phyloP scores from a whole-genome alignment of 352 stramenopile species.

The Globisporangium abappressorium region DNA sequence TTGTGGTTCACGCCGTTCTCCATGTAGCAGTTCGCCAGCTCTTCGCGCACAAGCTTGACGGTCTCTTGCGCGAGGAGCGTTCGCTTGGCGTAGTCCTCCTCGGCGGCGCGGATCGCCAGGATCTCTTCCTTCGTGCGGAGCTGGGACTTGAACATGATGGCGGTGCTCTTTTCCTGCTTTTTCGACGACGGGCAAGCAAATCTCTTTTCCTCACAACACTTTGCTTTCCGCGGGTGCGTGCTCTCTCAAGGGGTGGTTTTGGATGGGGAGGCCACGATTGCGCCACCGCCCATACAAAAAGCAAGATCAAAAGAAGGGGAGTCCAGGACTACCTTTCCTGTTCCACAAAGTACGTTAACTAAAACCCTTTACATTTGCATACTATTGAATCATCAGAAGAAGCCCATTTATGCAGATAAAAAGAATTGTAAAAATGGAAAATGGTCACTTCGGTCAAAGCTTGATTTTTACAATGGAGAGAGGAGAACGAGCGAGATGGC shows the following conservation, averaged over 20 bases:
- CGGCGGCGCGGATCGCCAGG: slow-evolving; percentile 67
- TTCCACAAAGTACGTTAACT: slow-evolving; percentile 11
- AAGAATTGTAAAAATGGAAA: slow-evolving; percentile 1
- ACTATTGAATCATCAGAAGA: background rate
- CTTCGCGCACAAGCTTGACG: slow-evolving; percentile 82
- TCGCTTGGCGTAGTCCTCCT: slow-evolving; percentile 77
- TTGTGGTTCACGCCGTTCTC: slow-evolving; percentile 89
- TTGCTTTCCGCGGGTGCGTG: slow-evolving; percentile 14
- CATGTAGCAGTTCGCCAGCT: slow-evolving; percentile 86
- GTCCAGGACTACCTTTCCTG: background rate
- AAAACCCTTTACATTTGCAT: background rate
- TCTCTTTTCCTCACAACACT: slow-evolving; percentile 12
- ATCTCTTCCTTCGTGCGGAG: slow-evolving; percentile 84
- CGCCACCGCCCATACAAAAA: slow-evolving; percentile 17
- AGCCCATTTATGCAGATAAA: background rate
- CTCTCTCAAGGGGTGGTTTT: slow-evolving; percentile 16
- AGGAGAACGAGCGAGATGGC: background rate
- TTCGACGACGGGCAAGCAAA: slow-evolving; percentile 11
- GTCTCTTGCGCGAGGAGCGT: slow-evolving; percentile 71
- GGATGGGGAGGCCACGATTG: slow-evolving; percentile 19
- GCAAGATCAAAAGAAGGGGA: slow-evolving; percentile 9
- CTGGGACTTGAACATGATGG: slow-evolving; percentile 60
- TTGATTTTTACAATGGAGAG: background rate
- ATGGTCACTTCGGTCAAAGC: slow-evolving; percentile 3
- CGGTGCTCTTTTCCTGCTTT: slow-evolving; percentile 5